phyloP scores from a whole-genome alignment of 495 filamentous ascomycete species.

The Copromyces sp. region DNA sequence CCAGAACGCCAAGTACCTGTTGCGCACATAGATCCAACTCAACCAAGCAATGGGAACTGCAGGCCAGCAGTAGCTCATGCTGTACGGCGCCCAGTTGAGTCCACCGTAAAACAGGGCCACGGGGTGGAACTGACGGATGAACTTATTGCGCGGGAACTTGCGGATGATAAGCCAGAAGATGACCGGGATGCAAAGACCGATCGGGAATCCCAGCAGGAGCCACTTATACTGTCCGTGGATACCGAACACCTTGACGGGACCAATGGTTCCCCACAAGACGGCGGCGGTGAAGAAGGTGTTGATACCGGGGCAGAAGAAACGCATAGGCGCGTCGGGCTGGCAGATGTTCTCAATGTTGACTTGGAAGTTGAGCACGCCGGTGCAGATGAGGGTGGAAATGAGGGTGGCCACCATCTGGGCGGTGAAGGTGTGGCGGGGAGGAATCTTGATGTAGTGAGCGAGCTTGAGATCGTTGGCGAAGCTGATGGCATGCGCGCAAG shows the following conservation, averaged over 20 bases:
- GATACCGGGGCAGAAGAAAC: slow-evolving; percentile 30
- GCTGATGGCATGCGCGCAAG: slow-evolving; percentile 28
- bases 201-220: slow-evolving; percentile 29
- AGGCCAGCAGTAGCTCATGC: slow-evolving; percentile 29
- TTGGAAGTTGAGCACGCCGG: slow-evolving; percentile 33
- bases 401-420: slow-evolving; percentile 35
- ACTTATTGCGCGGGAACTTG: slow-evolving; percentile 19
- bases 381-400: slow-evolving; percentile 30
- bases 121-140: slow-evolving; percentile 29
- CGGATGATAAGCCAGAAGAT: slow-evolving; percentile 22
- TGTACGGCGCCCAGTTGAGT: slow-evolving; percentile 28
- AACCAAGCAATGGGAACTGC: slow-evolving; percentile 29
- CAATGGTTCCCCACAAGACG: slow-evolving; percentile 36
- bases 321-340: slow-evolving; percentile 28
- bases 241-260: slow-evolving; percentile 34
- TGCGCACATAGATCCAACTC: slow-evolving; percentile 29
- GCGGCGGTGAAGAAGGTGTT: slow-evolving; percentile 37
- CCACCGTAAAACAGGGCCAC: slow-evolving; percentile 30
- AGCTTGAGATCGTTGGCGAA: slow-evolving; percentile 34
- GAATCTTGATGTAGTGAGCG: slow-evolving; percentile 35
- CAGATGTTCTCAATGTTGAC: slow-evolving; percentile 28
- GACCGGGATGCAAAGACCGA: slow-evolving; percentile 24
- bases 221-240: slow-evolving; percentile 26
- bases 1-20: slow-evolving; percentile 28
- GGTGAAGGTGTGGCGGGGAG: slow-evolving; percentile 31